Evolutionary conservation across 2,329 filamentous ascomycete species (phyloP).

Genomic region (Cladosporium sp.): DNA sequence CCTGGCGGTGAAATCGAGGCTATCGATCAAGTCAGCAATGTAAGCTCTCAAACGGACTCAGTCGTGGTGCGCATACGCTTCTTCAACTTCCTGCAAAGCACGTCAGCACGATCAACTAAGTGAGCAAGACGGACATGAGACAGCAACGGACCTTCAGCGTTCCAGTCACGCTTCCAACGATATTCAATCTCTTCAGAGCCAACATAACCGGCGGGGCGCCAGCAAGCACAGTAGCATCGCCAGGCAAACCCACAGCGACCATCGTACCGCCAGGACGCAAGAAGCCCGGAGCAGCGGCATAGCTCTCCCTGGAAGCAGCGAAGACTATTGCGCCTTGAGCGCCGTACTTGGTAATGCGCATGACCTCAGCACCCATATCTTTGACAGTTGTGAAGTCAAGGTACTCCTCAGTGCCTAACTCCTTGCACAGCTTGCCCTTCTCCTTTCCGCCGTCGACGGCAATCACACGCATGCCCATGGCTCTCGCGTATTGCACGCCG

Average conservation of each 20-base stretch:
- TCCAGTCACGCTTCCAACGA: slow-evolving; percentile 41
- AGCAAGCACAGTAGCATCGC: slow-evolving; percentile 31
- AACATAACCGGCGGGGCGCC: slow-evolving; percentile 37
- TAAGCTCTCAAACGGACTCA: neutral
- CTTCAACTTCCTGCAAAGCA: slow-evolving; percentile 36
- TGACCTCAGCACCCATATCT: slow-evolving; percentile 34
- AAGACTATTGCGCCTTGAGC: slow-evolving; percentile 37
- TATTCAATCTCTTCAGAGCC: slow-evolving; percentile 38
- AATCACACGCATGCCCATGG: slow-evolving; percentile 36
- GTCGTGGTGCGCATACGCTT: slow-evolving; percentile 28
- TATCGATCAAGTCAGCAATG: too few relatives aligned
- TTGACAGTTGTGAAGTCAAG: slow-evolving; percentile 34
- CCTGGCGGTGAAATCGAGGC: slow-evolving; percentile 38
- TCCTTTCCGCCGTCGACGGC: slow-evolving; percentile 36
- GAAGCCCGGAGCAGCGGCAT: slow-evolving; percentile 31
- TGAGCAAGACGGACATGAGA: neutral
- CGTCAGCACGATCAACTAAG: slow-evolving; percentile 4
- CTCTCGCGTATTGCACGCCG: slow-evolving; percentile 31
- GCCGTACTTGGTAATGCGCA: slow-evolving; percentile 34
- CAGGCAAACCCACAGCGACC: slow-evolving; percentile 35
- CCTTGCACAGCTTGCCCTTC: slow-evolving; percentile 36
- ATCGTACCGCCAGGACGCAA: slow-evolving; percentile 35
- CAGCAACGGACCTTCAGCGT: slow-evolving; percentile 36
- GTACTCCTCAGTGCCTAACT: slow-evolving; percentile 36
- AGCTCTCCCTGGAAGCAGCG: slow-evolving; percentile 35